A percentile compares a stretch with the other conserved stretches of the same genome.
Evolutionary conservation across 2,329 filamentous ascomycete genomes (phyloP).

Genomic region (Diaporthe aspalathi): DNA sequence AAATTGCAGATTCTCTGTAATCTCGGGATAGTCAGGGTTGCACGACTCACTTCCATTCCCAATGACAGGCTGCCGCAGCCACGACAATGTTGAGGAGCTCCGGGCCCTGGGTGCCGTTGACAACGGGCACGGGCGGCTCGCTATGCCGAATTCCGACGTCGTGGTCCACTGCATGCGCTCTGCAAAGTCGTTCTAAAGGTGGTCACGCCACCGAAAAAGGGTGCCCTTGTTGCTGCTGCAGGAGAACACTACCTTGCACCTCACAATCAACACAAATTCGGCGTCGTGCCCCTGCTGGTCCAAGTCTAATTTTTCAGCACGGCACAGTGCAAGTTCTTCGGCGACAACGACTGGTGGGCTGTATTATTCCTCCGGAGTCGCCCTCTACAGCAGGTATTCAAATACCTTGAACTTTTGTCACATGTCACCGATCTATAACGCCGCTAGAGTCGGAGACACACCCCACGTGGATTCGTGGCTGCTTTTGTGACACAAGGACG

Average conservation of each 20-base stretch:
- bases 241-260: too few species aligned
- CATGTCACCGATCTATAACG: neutral
- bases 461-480: neutral
- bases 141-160: conserved; percentile 38
- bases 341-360: neutral
- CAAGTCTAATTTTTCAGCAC: too few species aligned
- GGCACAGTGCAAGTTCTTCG: neutral
- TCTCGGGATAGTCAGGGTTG: neutral
- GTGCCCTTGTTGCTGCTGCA: conserved; percentile 39
- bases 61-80: neutral
- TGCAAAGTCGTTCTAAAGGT: conserved; percentile 50
- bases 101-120: conserved; percentile 1
- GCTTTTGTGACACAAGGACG: neutral
- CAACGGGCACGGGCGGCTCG: conserved; percentile 15
- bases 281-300: too few species aligned
- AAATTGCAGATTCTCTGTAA: neutral
- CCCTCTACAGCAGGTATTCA: neutral
- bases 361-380: neutral
- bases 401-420: neutral
- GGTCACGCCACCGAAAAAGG: conserved; percentile 50
- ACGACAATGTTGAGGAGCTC: neutral
- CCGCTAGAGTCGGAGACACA: neutral
- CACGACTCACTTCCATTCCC: neutral
- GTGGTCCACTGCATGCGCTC: conserved; percentile 48
- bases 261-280: too few species aligned